phyloP scores from a whole-genome alignment of 768 basidiomycete genomes.

The Aureoboletus auriporus region DNA sequence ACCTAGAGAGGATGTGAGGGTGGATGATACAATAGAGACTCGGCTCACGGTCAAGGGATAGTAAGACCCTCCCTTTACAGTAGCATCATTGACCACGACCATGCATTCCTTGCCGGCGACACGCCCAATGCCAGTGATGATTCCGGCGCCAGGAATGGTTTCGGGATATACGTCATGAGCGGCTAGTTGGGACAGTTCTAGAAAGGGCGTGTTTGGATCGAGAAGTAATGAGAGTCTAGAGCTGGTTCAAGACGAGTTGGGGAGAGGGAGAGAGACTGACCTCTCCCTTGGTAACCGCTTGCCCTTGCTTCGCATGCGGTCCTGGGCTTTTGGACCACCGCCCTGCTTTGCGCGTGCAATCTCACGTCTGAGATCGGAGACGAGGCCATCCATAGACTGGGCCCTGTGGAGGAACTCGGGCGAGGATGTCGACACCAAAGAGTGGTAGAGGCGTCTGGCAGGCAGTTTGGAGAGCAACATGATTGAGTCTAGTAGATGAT shows the following conservation, averaged over 20 bases:
- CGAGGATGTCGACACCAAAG: conserved; percentile 61
- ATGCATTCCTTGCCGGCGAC: conserved; percentile 83
- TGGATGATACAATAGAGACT: not conserved
- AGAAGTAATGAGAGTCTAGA: conserved; percentile 66
- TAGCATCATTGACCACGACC: conserved; percentile 91
- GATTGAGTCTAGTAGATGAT: conserved; percentile 1
- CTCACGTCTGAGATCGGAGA: conserved; percentile 60
- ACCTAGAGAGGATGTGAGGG: conserved; percentile 42
- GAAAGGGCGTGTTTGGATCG: conserved; percentile 84
- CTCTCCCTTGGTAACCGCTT: conserved; percentile 84
- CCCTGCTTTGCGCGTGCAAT: conserved; percentile 59
- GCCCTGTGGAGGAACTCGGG: conserved; percentile 69
- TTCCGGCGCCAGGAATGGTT: conserved; percentile 80
- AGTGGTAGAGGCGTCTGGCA: conserved; percentile 20
- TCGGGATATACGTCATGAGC: conserved; percentile 84
- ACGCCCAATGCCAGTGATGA: conserved; percentile 83
- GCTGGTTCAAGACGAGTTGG: not conserved
- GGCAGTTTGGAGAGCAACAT: conserved; percentile 15
- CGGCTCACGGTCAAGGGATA: conserved; percentile 72
- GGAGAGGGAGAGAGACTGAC: conserved; percentile 32
- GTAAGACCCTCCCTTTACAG: conserved; percentile 90
- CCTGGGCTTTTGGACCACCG: conserved; percentile 71
- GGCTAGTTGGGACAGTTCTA: conserved; percentile 83
- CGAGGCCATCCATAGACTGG: conserved; percentile 64
- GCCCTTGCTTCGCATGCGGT: conserved; percentile 70